A percentile compares a stretch with the other conserved stretches of the same genome.
These are phyloP conservation scores for Exophiala lecanii-corni DNA, from an alignment of 2,329 filamentous ascomycete species.

Conservation along the genomic window DNA sequence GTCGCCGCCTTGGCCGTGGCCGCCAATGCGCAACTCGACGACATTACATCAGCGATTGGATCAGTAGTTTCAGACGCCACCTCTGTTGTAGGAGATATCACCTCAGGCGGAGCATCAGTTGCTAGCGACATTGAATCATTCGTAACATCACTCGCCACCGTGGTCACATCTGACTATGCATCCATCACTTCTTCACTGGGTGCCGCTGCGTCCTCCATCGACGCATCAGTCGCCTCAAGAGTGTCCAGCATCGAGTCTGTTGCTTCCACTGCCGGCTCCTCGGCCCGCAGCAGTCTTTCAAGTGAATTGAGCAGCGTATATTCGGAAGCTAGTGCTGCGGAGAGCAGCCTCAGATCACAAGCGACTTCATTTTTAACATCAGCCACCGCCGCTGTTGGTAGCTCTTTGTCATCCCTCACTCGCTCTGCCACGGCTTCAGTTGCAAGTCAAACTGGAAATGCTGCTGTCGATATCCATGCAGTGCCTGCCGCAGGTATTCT, in stretches of 20 bases:
- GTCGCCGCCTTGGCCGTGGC: conserved; percentile 13
- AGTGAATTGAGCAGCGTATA: conserved; percentile 18
- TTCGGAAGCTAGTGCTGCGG: conserved; percentile 12
- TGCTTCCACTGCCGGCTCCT: conserved; percentile 12
- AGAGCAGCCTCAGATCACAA: conserved; percentile 9
- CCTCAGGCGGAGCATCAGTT: conserved; percentile 4
- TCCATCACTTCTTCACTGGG: conserved; percentile 13
- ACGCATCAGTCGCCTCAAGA: conserved; percentile 8
- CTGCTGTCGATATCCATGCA: conserved; percentile 7
- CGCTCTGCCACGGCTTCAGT: conserved; percentile 1
- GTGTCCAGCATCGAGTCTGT: conserved; percentile 15
- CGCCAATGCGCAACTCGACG: conserved; percentile 14
- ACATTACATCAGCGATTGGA: conserved; percentile 7
- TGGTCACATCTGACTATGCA: conserved; percentile 3
- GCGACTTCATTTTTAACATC: conserved; percentile 11
- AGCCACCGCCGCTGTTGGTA: conserved; percentile 5
- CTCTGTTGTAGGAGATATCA: conserved; percentile 9
- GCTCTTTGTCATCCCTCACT: neutral
- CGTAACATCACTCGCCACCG: conserved; percentile 13
- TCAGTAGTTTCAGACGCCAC: conserved; percentile 6
- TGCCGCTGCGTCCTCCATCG: conserved; percentile 12
- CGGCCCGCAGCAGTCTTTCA: conserved; percentile 14
- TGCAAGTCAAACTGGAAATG: conserved; percentile 11
- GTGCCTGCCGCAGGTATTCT: conserved; percentile 16
- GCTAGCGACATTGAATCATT: conserved; percentile 7